phyloP scores from a whole-genome alignment of 192 early-diverging fungal species.

The Dissophora globulifera region DNA sequence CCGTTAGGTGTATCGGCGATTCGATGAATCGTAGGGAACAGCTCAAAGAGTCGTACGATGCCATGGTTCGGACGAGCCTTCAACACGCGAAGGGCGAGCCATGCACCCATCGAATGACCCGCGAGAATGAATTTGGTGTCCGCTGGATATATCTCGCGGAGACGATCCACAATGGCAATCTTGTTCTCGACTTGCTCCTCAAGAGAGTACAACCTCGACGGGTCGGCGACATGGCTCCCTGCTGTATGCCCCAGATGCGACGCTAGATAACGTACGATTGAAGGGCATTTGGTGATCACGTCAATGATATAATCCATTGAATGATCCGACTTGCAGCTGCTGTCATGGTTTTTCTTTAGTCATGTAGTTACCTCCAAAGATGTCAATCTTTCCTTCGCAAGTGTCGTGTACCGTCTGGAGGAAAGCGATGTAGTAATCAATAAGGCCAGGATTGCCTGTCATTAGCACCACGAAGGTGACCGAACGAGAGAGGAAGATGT shows the following conservation, averaged over 20 bases:
- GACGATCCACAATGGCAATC: conserved; percentile 67
- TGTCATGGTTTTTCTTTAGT: too few species aligned
- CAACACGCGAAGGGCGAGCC: conserved; percentile 62
- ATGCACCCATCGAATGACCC: conserved; percentile 77
- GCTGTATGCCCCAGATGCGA: conserved; percentile 71
- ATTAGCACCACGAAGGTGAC: too few species aligned
- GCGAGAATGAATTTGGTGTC: conserved; percentile 62
- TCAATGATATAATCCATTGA: too few species aligned
- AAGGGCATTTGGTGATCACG: too few species aligned
- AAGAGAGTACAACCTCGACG: conserved; percentile 53
- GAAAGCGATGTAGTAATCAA: conserved; percentile 86
- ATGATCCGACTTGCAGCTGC: too few species aligned
- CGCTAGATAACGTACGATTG: too few species aligned
- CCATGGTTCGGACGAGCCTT: conserved; percentile 69
- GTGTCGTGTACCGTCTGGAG: conserved; percentile 64
- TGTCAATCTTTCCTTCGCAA: conserved; percentile 62
- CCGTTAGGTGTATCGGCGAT: conserved; percentile 85
- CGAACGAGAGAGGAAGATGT: too few species aligned
- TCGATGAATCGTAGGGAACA: conserved; percentile 86
- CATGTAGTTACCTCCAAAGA: conserved; percentile 65
- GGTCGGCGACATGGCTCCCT: conserved; percentile 44
- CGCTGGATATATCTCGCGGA: conserved; percentile 60
- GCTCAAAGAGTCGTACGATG: conserved; percentile 69
- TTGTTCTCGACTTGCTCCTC: conserved; percentile 77
- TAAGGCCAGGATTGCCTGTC: conserved; percentile 85